These are phyloP conservation scores for Nymphaea colorata DNA, from an alignment of 164 flowering plant genomes.

Conservation along the genomic window DNA sequence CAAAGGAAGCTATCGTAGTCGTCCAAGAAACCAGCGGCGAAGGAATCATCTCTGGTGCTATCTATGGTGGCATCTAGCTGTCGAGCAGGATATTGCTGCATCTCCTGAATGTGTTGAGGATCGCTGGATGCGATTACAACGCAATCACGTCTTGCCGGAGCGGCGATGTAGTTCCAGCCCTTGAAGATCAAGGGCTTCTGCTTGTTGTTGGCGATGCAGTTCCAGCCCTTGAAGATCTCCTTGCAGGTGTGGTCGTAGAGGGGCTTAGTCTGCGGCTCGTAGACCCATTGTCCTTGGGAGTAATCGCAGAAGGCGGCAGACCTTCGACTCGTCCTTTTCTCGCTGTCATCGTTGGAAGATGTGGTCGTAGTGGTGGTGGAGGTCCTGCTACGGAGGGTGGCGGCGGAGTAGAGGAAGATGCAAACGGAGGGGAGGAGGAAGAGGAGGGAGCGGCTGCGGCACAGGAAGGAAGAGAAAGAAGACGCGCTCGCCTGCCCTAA, in stretches of 20 bases:
- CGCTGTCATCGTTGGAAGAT: neutral
- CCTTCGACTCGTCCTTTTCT: no score
- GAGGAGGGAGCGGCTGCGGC: neutral
- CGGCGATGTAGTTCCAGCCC: no score
- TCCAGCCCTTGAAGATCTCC: constrained; percentile 98
- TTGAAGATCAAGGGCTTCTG: constrained; percentile 52
- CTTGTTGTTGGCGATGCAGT: constrained; percentile 54
- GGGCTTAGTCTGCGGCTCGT: constrained; percentile 31
- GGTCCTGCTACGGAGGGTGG: neutral
- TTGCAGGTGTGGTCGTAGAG: constrained; percentile 70
- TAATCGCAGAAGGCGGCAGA: constrained; percentile 12
- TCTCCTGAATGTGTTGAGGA: no score
- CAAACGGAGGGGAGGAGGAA: neutral
- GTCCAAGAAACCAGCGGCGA: constrained; percentile 48
- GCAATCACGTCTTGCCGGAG: no score
- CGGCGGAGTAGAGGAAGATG: neutral
- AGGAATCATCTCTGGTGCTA: no score
- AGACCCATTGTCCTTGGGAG: constrained; percentile 74
- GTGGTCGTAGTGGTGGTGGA: neutral
- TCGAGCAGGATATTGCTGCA: no score
- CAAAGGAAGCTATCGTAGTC: constrained; percentile 46
- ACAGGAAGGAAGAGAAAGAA: neutral
- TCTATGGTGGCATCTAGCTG: no score
- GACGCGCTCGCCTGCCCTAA: no score
- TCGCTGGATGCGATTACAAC: no score